Conservation (phyloP, 352 stramenopile species). For the Globisporangium barbulae region DNA sequence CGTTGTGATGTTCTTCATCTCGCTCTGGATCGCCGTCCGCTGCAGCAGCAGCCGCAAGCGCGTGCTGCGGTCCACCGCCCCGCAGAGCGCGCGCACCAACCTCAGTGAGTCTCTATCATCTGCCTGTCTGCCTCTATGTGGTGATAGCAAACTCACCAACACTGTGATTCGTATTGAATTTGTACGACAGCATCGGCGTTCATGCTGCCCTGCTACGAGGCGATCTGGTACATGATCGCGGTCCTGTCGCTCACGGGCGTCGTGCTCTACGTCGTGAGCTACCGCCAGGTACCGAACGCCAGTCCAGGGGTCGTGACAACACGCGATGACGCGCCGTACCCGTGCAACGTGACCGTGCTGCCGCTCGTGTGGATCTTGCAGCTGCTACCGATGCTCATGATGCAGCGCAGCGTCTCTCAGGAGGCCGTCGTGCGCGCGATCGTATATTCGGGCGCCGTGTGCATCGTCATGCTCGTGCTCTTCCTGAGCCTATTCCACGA, state of each 20-base stretch:
- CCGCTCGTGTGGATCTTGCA: conserved; percentile 75
- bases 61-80: conserved; percentile 49
- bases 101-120: conserved; percentile 35
- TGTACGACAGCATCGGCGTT: conserved; percentile 61
- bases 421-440: conserved; percentile 72
- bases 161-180: background rate
- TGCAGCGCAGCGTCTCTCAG: conserved; percentile 76
- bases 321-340: conserved; percentile 33
- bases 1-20: conserved; percentile 63
- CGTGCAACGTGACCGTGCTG: conserved; percentile 52
- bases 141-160: background rate
- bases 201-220: conserved; percentile 86
- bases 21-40: conserved; percentile 60
- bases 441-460: conserved; percentile 60
- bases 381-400: conserved; percentile 82
- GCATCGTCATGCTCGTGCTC: conserved; percentile 51
- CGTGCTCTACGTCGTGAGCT: conserved; percentile 53
- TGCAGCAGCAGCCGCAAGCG: conserved; percentile 77
- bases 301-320: conserved; percentile 10
- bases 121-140: background rate
- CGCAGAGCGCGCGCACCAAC: conserved; percentile 59
- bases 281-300: conserved; percentile 23
- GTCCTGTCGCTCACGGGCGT: conserved; percentile 48
- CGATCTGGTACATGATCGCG: conserved; percentile 82
- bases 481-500: conserved; percentile 59